A percentile compares a stretch with the other conserved stretches of the same genome.
phyloP scores from a whole-genome alignment of 495 filamentous ascomycete species.

The Trichoderma orchidacearum region DNA sequence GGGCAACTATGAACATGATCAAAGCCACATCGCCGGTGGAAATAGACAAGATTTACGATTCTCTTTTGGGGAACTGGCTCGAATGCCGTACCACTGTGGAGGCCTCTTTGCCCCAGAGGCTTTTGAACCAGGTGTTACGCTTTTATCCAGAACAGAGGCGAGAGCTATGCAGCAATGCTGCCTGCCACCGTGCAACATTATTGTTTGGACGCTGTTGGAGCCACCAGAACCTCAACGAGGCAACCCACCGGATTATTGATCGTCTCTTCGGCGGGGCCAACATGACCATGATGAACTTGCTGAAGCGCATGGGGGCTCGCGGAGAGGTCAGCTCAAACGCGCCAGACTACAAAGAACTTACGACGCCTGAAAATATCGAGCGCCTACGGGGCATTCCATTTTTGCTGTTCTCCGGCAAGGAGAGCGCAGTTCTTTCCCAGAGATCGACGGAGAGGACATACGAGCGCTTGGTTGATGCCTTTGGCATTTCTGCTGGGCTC shows the following conservation, averaged over 20 bases:
- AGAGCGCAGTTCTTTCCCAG: conserved; percentile 47
- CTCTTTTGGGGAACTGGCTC: conserved; percentile 39
- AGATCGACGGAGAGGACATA: conserved; percentile 44
- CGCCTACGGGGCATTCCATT: conserved; percentile 43
- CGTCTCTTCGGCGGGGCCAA: conserved; percentile 49
- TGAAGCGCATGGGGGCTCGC: conserved; percentile 41
- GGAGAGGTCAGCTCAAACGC: conserved; percentile 39
- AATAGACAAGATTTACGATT: conserved; percentile 31
- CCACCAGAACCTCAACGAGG: conserved; percentile 48
- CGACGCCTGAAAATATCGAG: conserved; percentile 32
- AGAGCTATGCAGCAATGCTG: conserved; percentile 49
- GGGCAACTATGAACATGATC: conserved; percentile 40
- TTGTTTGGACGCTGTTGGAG: conserved; percentile 55
- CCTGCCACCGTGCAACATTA: conserved; percentile 46
- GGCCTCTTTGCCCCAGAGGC: conserved; percentile 35
- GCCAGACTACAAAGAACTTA: conserved; percentile 27
- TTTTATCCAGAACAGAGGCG: conserved; percentile 41
- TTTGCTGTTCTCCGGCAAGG: conserved; percentile 41
- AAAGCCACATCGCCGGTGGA: conserved; percentile 38
- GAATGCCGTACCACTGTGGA: conserved; percentile 28
- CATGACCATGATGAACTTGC: conserved; percentile 41
- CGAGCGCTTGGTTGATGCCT: conserved; percentile 37
- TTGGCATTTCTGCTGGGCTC: conserved; percentile 21
- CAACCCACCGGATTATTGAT: conserved; percentile 47
- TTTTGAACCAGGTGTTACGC: conserved; percentile 41